Base-by-base conservation (phyloP, 2,329 filamentous ascomycete species). In the Talaromyces sp. region DNA sequence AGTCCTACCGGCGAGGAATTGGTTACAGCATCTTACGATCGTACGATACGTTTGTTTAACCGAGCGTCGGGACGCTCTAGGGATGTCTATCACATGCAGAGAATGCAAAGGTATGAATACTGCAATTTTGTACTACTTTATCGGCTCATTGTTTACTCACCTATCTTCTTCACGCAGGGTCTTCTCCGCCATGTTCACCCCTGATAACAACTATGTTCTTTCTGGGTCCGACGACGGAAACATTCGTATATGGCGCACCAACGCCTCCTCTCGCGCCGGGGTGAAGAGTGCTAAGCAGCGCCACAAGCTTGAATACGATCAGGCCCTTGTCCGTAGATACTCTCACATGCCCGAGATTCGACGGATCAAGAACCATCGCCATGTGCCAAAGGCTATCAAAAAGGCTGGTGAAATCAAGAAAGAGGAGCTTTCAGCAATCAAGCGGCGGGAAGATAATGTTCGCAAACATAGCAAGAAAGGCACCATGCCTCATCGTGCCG, bases 61-160 rank as follows among this genome's bases (percentile, higher is more conserved):
- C 85, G 90, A 61, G 85, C 88, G 66, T 82, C 88, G 64, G 94
- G 94, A 28, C 91, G 95, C 76, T 93, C 90, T 14, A 85, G 93
- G 68, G 95, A 99, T 72, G 87, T 97, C 56, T 99, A 98, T 78
- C 93, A 98, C 80, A 98, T 95, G 18, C 96, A 97, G 79, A 88
- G 95, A 65, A 97, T 97, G 94, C 94, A 98, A 80, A 86, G 77
- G 76, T 79, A 73, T 66, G 73, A 66, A 28, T 10, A 27, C 12
- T n/a, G 30, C 5, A 36, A 54, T 40, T 31, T 34, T 14, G 12
- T 52, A 54, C 34, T n/a, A 56, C 10, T 30, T 51, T 50, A 40
- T 56, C 16, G 18, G 14, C 55, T 12, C 12, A 30, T 50, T 36
- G 10, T 42, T 55, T 61, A 40, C 33, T 64, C 59, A 63, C 64